These are phyloP conservation scores for Cutaneotrichosporon sp. DNA, from an alignment of 1,284 basidiomycete species.

Conservation along the genomic window DNA sequence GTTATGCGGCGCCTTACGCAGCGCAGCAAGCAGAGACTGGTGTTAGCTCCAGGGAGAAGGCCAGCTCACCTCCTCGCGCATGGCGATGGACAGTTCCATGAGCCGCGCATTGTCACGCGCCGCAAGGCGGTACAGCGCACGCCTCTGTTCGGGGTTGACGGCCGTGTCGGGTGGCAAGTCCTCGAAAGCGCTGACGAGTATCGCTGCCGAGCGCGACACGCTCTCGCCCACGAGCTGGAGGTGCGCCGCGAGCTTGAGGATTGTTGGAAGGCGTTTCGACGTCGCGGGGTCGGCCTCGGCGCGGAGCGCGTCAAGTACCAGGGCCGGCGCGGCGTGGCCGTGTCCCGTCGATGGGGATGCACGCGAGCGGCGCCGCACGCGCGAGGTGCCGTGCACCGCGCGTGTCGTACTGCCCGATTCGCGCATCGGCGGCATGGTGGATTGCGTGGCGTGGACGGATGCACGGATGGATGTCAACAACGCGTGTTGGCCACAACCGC, in stretches of 20 bases:
- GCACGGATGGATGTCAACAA: no score
- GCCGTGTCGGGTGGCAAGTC: slow-evolving; percentile 1
- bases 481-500: no score
- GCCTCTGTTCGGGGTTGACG: not conserved
- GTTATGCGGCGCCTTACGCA: not conserved
- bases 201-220: slow-evolving; percentile 19
- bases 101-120: not conserved
- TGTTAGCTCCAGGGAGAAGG: not conserved
- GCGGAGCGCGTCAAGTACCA: slow-evolving; percentile 16
- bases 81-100: not conserved
- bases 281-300: slow-evolving; percentile 21
- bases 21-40: not conserved
- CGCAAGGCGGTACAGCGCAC: not conserved
- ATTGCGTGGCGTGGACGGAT: no score
- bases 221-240: slow-evolving; percentile 26
- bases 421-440: no score
- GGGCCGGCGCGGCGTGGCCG: not conserved
- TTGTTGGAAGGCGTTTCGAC: slow-evolving; percentile 15
- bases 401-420: no score
- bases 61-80: slow-evolving; percentile 4
- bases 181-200: slow-evolving; percentile 21
- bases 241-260: slow-evolving; percentile 32
- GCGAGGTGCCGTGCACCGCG: no score
- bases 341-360: no score
- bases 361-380: no score